A percentile compares a stretch with the other conserved stretches of the same genome.
Evolutionary conservation across 2,329 filamentous ascomycete genomes (phyloP).

Genomic region (Coniochaeta ligniaria): DNA sequence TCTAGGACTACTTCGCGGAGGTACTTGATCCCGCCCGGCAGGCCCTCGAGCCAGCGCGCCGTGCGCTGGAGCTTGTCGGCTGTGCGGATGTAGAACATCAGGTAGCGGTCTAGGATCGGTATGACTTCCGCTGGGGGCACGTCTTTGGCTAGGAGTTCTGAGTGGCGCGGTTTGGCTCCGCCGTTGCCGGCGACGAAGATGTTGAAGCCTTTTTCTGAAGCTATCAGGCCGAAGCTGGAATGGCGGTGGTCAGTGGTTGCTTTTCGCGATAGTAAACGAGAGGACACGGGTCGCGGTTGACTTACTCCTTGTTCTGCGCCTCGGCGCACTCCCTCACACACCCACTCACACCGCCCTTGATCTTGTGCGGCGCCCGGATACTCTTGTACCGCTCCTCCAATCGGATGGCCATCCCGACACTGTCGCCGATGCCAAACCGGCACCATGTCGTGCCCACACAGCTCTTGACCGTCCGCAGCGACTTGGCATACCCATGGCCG

Average conservation of each 20-base stretch:
- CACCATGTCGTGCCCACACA: slow-evolving; percentile 93
- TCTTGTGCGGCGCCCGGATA: slow-evolving; percentile 81
- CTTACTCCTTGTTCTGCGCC: slow-evolving; percentile 83
- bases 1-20: slow-evolving; percentile 75
- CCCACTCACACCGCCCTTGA: slow-evolving; percentile 84
- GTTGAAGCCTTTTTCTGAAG: slow-evolving; percentile 89
- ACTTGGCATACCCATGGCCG: slow-evolving; percentile 87
- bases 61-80: slow-evolving; percentile 87
- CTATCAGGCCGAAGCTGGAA: slow-evolving; percentile 74
- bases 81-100: slow-evolving; percentile 91
- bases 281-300: slow-evolving; percentile 5
- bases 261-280: not conserved
- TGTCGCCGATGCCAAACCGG: slow-evolving; percentile 80
- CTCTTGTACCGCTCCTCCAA: slow-evolving; percentile 89
- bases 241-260: not conserved
- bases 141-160: slow-evolving; percentile 78
- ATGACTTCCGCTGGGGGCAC: slow-evolving; percentile 77
- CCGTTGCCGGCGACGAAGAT: slow-evolving; percentile 88
- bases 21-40: slow-evolving; percentile 79
- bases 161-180: slow-evolving; percentile 75
- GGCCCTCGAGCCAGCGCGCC: slow-evolving; percentile 76
- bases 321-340: slow-evolving; percentile 92
- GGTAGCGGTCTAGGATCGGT: slow-evolving; percentile 77
- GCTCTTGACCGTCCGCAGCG: slow-evolving; percentile 81
- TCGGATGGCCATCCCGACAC: slow-evolving; percentile 82